Evolutionary conservation across 768 basidiomycete species (phyloP), one percentile per base, ranked within the genome.

Genomic region (Lentinula sp.): DNA sequence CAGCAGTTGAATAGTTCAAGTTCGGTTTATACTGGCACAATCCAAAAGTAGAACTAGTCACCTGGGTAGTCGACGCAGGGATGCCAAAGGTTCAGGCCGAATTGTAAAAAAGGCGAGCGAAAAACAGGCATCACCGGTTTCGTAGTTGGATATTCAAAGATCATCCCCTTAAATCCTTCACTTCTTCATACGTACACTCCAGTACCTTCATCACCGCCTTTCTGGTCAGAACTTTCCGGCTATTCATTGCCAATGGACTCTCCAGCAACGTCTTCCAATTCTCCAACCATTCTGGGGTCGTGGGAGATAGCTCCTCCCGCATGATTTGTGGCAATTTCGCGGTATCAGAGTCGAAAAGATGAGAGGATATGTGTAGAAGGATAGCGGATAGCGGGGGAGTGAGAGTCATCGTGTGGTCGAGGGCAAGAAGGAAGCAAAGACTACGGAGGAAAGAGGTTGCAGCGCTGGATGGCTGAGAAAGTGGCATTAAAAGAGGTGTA

Each of bases 251-350:
- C n/a, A 55, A 23, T 4, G 58, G 58, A 42, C 56, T 59, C 31
- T 54, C 32, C 13, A 90, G 69, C 5, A 91, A 73, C 40, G 65
- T 77, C 40, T 76, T 70, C 90, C 90, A 91, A 67, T 87, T 85
- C 16, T 73, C 73, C 31, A 91, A 70, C 90, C 90, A 93, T 5
- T 84, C 80, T 0, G 86, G 83, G 1, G 86, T 84, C 10, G 87
- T 87, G 1, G 90, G 90, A 2, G 84, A 85, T 35, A 91, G 84
- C 60, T 88, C 83, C 49, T 84, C 83, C 40, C 78, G 74, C 85
- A 93, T 88, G 57, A 83, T 73, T 10, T 68, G 67, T 7, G 89
- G 82, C 2, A 91, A 76, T 56, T 79, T 79, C 0, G 84, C 81
- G 0, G 88, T 87, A 68, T 91, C 87, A 15, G 69, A 67, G 64